Conservation (phyloP, 345 rosid genomes). For the Populus davidiana region DNA sequence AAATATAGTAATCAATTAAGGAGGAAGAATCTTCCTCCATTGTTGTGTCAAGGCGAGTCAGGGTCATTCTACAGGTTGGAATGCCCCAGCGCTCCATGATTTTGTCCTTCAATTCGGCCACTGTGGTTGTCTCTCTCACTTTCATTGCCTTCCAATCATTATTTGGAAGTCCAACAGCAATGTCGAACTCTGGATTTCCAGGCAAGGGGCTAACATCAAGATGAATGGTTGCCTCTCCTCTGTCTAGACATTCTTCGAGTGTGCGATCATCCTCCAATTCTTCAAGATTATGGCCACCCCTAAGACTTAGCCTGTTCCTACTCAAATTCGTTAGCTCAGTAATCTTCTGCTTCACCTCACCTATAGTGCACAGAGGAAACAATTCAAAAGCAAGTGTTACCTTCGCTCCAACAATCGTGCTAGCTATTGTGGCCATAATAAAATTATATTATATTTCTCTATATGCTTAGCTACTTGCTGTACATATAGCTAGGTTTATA, state of each 20-base stretch:
- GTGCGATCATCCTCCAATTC: background rate
- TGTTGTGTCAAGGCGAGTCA: background rate
- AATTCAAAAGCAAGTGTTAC: background rate
- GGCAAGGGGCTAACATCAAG: background rate
- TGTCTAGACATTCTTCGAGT: no score
- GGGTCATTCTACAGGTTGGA: no score
- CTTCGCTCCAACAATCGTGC: background rate
- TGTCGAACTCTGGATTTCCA: background rate
- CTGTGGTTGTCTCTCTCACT: background rate
- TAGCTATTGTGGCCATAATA: background rate
- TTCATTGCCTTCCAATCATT: background rate
- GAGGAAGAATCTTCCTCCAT: background rate
- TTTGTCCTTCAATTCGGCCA: background rate
- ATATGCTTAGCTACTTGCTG: no score
- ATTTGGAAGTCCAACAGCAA: background rate
- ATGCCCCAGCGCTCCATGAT: background rate
- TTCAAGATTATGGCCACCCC: background rate
- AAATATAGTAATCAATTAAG: background rate
- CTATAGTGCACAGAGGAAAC: background rate
- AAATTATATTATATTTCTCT: no score
- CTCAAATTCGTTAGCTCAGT: background rate
- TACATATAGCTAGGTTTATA: background rate
- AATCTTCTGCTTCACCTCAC: background rate
- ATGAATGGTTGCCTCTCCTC: background rate
- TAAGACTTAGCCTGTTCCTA: background rate